These are phyloP conservation scores for Diospyros lotus DNA, from an alignment of 148 eudicot genomes.

Conservation along the genomic window DNA sequence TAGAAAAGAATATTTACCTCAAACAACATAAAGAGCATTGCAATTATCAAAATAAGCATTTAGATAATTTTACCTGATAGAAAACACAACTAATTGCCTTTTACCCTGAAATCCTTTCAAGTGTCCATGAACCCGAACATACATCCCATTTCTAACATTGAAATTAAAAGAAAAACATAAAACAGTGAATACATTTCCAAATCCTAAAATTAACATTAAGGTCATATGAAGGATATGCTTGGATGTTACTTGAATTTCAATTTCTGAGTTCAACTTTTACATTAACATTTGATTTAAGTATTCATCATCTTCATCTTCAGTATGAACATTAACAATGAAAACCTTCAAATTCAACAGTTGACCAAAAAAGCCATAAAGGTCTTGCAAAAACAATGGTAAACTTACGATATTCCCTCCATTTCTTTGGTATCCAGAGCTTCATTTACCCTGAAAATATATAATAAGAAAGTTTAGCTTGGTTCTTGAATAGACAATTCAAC, in stretches of 20 bases:
- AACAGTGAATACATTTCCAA: background rate
- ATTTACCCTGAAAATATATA: conserved; percentile 50
- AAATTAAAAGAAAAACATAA: conserved; percentile 3
- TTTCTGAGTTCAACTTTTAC: background rate
- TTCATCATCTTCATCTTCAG: background rate
- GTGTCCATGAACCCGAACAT: conserved; percentile 76
- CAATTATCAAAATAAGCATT: background rate
- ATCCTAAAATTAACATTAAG: background rate
- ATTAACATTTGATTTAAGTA: background rate
- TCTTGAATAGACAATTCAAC: conserved; percentile 2
- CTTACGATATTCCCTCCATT: conserved; percentile 57
- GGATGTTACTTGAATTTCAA: conserved; percentile 5
- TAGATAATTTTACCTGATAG: conserved; percentile 56
- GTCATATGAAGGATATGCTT: background rate
- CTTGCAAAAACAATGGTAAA: conserved; percentile 6
- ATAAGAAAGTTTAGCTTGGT: conserved; percentile 1
- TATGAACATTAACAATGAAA: background rate
- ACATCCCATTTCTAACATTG: conserved; percentile 60
- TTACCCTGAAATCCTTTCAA: conserved; percentile 84
- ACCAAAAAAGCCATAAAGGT: conserved; percentile 1
- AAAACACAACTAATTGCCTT: conserved; percentile 55
- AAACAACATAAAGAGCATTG: background rate
- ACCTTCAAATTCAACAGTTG: background rate
- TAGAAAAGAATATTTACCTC: background rate
- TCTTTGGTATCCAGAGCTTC: conserved; percentile 59